Evolutionary conservation across 768 basidiomycete genomes (phyloP).

Genomic region (Amanita pseudoporphyria): DNA sequence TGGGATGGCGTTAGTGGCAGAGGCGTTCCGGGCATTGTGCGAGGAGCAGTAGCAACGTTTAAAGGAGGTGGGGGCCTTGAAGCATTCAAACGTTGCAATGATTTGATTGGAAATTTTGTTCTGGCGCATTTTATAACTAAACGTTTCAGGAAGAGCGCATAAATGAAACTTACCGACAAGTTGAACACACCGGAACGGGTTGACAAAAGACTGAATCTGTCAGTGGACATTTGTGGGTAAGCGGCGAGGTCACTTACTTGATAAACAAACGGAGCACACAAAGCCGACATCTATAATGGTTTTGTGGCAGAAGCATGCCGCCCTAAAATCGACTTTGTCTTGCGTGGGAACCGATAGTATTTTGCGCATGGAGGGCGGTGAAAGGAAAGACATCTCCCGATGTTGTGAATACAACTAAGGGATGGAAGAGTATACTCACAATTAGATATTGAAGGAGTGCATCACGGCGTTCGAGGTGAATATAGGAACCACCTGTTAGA

Average conservation of each 20-base stretch:
- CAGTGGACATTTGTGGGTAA: not conserved
- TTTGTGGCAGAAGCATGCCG: constrained; percentile 98
- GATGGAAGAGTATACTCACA: constrained; percentile 25
- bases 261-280: constrained; percentile 97
- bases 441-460: constrained; percentile 90
- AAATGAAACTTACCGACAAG: constrained; percentile 64
- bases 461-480: constrained; percentile 69
- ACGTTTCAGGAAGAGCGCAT: constrained; percentile 1
- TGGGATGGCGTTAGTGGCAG: constrained; percentile 18
- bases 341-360: constrained; percentile 82
- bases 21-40: constrained; percentile 24
- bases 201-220: constrained; percentile 76
- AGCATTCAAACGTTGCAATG: constrained; percentile 72
- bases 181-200: constrained; percentile 88
- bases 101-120: constrained; percentile 93
- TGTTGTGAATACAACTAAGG: constrained; percentile 6
- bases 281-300: constrained; percentile 94
- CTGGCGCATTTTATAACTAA: constrained; percentile 26
- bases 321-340: constrained; percentile 93
- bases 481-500: constrained; percentile 90
- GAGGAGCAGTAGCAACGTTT: constrained; percentile 12
- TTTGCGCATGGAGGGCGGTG: constrained; percentile 54
- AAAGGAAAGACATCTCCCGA: constrained; percentile 69
- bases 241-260: constrained; percentile 50
- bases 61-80: constrained; percentile 10